Evolutionary conservation across 305 asterid species (phyloP).

Genomic region (Ajuga reptans): DNA sequence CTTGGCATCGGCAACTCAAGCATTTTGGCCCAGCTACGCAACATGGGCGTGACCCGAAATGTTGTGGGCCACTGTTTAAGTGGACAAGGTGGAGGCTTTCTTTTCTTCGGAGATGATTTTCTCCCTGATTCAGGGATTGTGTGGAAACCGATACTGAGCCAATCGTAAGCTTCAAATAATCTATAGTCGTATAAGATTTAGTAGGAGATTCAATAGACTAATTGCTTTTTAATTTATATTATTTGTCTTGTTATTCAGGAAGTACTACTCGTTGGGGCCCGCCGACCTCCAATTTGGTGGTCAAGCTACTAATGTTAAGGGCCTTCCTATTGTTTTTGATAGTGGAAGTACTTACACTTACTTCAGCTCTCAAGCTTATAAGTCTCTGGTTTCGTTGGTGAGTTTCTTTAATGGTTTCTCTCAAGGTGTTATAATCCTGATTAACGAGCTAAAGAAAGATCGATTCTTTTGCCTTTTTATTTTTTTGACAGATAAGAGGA

Average conservation of each 20-base stretch:
- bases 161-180: conserved; percentile 38
- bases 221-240: no score
- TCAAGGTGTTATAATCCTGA: background rate
- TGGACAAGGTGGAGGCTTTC: conserved; percentile 74
- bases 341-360: conserved; percentile 93
- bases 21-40: conserved; percentile 55
- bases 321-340: conserved; percentile 60
- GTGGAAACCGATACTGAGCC: conserved; percentile 55
- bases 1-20: conserved; percentile 76
- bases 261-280: conserved; percentile 59
- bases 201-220: no score
- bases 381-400: conserved; percentile 53
- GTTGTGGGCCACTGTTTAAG: conserved; percentile 86
- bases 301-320: conserved; percentile 46
- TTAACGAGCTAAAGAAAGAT: conserved; percentile 11
- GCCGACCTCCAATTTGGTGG: conserved; percentile 57
- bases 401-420: conserved; percentile 13
- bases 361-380: conserved; percentile 55
- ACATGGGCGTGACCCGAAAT: conserved; percentile 48
- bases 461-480: background rate
- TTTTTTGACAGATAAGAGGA: conserved; percentile 36
- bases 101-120: conserved; percentile 78
- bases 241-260: conserved; percentile 34
- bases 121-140: conserved; percentile 55
- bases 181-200: background rate